Percentiles rank a stretch among this genome's conserved stretches.
Evolutionary conservation across 257 asterid genomes (phyloP).

Genomic region (Oldenlandia corymbosa): DNA sequence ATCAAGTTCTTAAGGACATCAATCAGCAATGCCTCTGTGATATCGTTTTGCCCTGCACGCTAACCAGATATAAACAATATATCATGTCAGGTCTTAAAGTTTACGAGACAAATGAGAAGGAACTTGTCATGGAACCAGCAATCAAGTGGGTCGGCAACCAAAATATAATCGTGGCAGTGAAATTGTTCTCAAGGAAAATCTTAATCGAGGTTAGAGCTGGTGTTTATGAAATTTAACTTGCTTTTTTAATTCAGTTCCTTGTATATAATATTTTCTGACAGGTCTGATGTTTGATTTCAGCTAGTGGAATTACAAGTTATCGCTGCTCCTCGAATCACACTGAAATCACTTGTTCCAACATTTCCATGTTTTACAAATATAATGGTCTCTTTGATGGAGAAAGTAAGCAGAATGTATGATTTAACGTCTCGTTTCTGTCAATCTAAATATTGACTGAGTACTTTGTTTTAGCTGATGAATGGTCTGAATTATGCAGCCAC

Average conservation of each 20-base stretch:
- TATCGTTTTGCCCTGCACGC: background rate
- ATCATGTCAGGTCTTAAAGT: constrained; percentile 58
- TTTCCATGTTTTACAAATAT: constrained; percentile 73
- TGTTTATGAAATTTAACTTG: background rate
- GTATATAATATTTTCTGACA: no score
- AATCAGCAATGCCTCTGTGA: background rate
- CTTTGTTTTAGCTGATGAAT: background rate
- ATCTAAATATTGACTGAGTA: background rate
- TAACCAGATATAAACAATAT: constrained; percentile 2
- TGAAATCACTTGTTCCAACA: constrained; percentile 69
- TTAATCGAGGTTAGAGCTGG: constrained; percentile 51
- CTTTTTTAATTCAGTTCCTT: no score
- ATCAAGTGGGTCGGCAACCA: constrained; percentile 91
- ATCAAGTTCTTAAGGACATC: no score
- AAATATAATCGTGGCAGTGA: constrained; percentile 42
- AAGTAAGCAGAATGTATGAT: constrained; percentile 33
- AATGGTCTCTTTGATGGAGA: constrained; percentile 62
- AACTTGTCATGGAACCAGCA: constrained; percentile 78
- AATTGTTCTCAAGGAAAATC: constrained; percentile 43
- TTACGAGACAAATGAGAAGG: constrained; percentile 75
- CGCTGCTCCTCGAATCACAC: constrained; percentile 59
- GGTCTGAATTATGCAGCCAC: constrained; percentile 49
- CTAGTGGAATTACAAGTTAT: constrained; percentile 70
- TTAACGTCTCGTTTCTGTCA: background rate
- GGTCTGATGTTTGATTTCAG: constrained; percentile 33